Base-by-base conservation (phyloP, 805 yeast genomes). In the Phaffomyces antillensis region DNA sequence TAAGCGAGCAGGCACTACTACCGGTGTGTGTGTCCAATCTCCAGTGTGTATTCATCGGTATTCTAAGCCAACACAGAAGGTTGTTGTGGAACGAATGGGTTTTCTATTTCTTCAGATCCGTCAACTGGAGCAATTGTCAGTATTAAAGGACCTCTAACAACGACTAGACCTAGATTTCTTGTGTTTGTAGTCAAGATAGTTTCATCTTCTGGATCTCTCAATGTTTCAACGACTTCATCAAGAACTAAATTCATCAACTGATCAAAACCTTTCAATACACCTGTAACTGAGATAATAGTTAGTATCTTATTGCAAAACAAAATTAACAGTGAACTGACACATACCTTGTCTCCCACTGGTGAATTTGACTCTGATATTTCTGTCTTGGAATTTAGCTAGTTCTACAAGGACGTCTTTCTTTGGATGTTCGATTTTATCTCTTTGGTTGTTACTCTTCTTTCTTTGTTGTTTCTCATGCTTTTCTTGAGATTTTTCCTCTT, bases 371-470 rank as follows among this genome's bases (percentile, higher is more conserved):
- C 82, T 75, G 36, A 91, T 79, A 52, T 72, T 64, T 53, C 83
- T 72, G 60, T 87, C 95, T 55, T 78, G 77, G 61, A 85, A 86
- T 58, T 79, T 83, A 50, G 81, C 77, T 48, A 93, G 70, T 62
- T 90, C 89, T 45, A 88, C 70, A 48, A 90, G 86, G 20, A 96
- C 95, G 51, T 90, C 96, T 65, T 88, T 84, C 69, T 85, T 86
- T 33, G 97, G 98, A 13, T 54, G 59, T 18, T 50, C 88, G 80
- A 53, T 82, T 88, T 52, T 71, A 61, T 52, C 67, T 67, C 49
- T 55, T 49, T 52, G 52, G 36, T 44, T 50, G 44, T 36, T 40
- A 34, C 31, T 36, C 17, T 37, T 48, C 34, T 38, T 45, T 36
- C 42, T 42, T 26, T 39, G 43, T 17, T 45, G 38, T 20, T 41